Evolutionary conservation across 371 early-diverging fungal species (phyloP).

Genomic region (Syncephalastrum sp.): DNA sequence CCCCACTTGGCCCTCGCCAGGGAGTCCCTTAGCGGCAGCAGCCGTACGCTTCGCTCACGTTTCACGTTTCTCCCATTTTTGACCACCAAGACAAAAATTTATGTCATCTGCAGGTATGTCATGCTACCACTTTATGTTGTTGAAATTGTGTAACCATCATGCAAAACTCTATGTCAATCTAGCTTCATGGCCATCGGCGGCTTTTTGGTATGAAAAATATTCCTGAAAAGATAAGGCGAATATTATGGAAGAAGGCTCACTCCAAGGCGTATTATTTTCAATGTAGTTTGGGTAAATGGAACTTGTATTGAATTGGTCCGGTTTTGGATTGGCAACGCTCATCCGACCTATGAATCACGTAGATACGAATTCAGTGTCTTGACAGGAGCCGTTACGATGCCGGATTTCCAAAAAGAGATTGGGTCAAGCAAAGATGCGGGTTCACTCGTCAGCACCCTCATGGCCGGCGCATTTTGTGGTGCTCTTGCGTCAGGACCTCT

Average conservation of each 20-base stretch:
- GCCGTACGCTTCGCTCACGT: not conserved
- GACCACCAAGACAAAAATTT: constrained; percentile 1
- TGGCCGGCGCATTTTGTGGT: constrained; percentile 68
- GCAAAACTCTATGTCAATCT: not conserved
- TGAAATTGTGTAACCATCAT: too few species aligned
- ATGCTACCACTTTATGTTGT: not conserved
- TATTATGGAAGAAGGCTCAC: too few species aligned
- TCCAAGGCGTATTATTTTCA: too few species aligned
- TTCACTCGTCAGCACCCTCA: constrained; percentile 66
- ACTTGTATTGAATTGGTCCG: not conserved
- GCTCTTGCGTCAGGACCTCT: constrained; percentile 63
- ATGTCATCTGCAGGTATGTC: constrained; percentile 2
- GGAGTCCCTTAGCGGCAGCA: constrained; percentile 5
- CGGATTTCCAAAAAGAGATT: constrained; percentile 36
- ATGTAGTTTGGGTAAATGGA: constrained; percentile 10
- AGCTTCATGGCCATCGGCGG: constrained; percentile 22
- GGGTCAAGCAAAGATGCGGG: constrained; percentile 29
- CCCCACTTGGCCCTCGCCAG: too few species aligned
- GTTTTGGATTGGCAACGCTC: not conserved
- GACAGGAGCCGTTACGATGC: constrained; percentile 45
- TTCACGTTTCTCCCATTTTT: not conserved
- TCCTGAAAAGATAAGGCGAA: too few species aligned
- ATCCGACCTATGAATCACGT: constrained; percentile 8
- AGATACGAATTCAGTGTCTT: constrained; percentile 53
- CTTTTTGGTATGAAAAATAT: constrained; percentile 13